phyloP scores from a whole-genome alignment of 306 rosid genomes.

The Vicia faba region DNA sequence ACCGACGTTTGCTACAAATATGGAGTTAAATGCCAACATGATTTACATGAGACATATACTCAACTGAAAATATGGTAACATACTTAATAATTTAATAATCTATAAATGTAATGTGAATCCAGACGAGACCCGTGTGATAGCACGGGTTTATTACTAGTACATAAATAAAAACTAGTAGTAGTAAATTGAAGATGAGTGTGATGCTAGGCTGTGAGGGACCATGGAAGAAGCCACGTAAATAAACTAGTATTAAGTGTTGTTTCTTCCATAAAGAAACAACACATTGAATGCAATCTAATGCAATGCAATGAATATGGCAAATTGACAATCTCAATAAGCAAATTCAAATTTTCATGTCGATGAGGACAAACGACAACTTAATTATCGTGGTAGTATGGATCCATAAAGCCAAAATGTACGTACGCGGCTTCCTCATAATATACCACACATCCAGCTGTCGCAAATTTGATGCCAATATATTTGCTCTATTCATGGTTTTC shows the following conservation, averaged over 20 bases:
- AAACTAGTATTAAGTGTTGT: conserved; percentile 11
- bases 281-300: conserved; percentile 33
- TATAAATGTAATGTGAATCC: no score
- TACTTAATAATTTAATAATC: no score
- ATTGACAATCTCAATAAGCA: conserved; percentile 14
- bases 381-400: background rate
- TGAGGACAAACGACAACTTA: conserved; percentile 28
- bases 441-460: conserved; percentile 48
- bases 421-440: conserved; percentile 19
- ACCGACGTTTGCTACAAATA: no score
- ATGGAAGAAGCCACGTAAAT: conserved; percentile 32
- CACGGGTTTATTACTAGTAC: no score
- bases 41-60: no score
- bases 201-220: background rate
- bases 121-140: no score
- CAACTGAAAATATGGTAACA: no score
- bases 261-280: conserved; percentile 22
- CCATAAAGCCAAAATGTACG: conserved; percentile 34
- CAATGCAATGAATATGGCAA: conserved; percentile 38
- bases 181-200: no score
- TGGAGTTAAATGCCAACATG: no score
- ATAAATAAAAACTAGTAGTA: no score
- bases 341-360: conserved; percentile 30
- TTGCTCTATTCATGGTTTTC: background rate
- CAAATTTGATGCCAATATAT: background rate